Conservation (phyloP, 306 rosid genomes). For the Lathyrus sativus region DNA sequence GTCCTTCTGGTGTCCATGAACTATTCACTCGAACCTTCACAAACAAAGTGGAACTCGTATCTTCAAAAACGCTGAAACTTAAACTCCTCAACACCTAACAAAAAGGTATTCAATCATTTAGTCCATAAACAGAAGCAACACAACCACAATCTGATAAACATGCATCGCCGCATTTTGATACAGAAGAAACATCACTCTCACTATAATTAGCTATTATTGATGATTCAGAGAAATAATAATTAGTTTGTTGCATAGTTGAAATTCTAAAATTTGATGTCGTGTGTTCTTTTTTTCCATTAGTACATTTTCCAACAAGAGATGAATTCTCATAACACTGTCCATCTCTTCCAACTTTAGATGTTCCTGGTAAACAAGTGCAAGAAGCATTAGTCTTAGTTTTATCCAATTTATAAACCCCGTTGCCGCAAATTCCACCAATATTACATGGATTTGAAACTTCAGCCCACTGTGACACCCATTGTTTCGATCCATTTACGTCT, state of each 20-base stretch:
- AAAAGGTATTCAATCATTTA: conserved; percentile 74
- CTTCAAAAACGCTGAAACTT: conserved; percentile 91
- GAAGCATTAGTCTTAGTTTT: too few species aligned
- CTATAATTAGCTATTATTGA: conserved; percentile 86
- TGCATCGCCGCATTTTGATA: conserved; percentile 81
- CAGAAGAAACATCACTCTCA: conserved; percentile 67
- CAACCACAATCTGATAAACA: conserved; percentile 85
- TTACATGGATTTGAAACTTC: conserved; percentile 87
- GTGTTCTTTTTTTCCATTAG: conserved; percentile 36
- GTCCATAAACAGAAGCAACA: conserved; percentile 87
- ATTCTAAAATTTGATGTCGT: conserved; percentile 52
- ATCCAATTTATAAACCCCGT: too few species aligned
- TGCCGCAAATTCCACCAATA: conserved; percentile 88
- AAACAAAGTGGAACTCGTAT: conserved; percentile 75
- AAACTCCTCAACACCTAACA: conserved; percentile 82
- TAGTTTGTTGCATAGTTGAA: conserved; percentile 71
- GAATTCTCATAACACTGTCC: too few species aligned
- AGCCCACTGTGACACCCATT: too few species aligned
- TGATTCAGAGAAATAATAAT: conserved; percentile 70
- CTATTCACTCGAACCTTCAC: too few species aligned
- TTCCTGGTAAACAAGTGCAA: too few species aligned
- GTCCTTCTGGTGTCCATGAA: conserved; percentile 42
- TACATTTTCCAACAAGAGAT: conserved; percentile 66
- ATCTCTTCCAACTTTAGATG: too few species aligned
- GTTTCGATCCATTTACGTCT: too few species aligned